These are phyloP conservation scores for Blastomyces parvus DNA, from an alignment of 2,329 filamentous ascomycete genomes.

Conservation along the genomic window DNA sequence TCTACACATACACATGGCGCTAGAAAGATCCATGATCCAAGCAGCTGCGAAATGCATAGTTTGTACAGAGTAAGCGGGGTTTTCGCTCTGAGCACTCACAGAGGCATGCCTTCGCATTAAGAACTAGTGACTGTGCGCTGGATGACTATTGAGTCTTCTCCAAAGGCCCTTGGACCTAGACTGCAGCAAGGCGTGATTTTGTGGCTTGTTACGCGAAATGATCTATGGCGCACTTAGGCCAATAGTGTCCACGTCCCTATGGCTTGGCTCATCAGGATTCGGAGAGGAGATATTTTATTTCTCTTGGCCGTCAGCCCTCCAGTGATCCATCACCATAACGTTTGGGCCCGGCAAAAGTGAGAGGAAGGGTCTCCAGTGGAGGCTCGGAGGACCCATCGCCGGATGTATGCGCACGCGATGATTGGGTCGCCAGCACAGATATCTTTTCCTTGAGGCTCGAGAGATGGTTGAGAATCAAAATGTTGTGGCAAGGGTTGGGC, in stretches of 20 bases:
- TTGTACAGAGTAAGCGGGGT: background rate
- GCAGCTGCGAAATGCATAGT: background rate
- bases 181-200: background rate
- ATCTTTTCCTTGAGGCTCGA: background rate
- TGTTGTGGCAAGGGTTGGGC: background rate
- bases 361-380: background rate
- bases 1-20: background rate
- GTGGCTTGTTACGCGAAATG: slow-evolving; percentile 3
- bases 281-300: background rate
- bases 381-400: background rate
- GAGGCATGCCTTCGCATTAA: no score
- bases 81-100: background rate
- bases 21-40: background rate
- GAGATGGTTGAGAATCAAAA: background rate
- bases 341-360: no score
- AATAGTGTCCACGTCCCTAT: background rate
- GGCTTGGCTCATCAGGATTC: background rate
- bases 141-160: background rate
- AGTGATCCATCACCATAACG: background rate
- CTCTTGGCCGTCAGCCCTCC: background rate
- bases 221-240: background rate
- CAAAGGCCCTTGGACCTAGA: background rate
- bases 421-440: background rate
- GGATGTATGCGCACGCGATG: background rate
- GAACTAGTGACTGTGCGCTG: no score